Base-by-base conservation (phyloP, 352 stramenopile species). In the Pythium diclinum region DNA sequence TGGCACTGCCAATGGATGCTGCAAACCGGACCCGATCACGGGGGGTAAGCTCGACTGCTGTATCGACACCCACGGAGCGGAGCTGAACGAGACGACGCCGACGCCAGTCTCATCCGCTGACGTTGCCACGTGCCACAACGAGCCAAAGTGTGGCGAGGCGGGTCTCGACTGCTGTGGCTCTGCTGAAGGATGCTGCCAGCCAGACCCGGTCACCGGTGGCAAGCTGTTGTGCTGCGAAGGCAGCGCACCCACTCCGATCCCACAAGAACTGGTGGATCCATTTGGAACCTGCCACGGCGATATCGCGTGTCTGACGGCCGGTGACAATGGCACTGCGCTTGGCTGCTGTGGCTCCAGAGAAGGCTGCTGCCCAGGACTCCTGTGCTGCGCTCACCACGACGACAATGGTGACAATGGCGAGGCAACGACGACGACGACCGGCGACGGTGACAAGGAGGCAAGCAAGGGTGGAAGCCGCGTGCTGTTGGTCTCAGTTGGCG, bases 41-140 rank as follows among this genome's bases (percentile, higher is more conserved):
- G 71, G 71, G 9, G 56, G 34, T 2, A 76, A 63, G 30, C 63
- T 81, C 38, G 74, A 80, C 63, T 81, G 79, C 47, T 88, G 77
- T 34, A 19, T 36, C 16, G 48, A 48, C 17, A 23, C 16, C 6
- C 6, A 51, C 21, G 16, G 25, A 34, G 6, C 36, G 2, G 47
- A 53, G 33, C 7, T 9, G 28, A 16, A 25, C 40, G 47, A 60
- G 56, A 47, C 30, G 3, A n/a, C 46, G 9, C 30, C 40, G 54
- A 44, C 72, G 7, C 61, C 64, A n/a, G 60, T 64, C 17, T 62
- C 49, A 13, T 44, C 55, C 6, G 30, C 59, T 16, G 56, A 61
- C 1, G 4, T 44, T 7, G 56, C 54, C 3, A 71, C 56, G 10
- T 85, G 73, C 34, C 71, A 82, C 17, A 63, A 52, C 25, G 62